These are phyloP conservation scores for Sugiyamaella sp. DNA, from an alignment of 1,139 yeast species.

Conservation along the genomic window DNA sequence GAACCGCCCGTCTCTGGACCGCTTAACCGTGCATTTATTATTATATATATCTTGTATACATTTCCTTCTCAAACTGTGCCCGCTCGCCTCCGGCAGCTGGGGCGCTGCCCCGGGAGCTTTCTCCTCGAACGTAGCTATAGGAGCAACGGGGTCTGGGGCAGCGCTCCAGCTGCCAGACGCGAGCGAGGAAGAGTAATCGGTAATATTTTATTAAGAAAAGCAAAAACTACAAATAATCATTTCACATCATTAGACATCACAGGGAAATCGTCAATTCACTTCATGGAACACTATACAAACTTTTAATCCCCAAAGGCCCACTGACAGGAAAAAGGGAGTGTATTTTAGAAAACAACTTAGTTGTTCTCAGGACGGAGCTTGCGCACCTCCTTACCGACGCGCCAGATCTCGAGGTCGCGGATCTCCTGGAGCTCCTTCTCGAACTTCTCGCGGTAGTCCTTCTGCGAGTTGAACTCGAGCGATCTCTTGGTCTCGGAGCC, in stretches of 20 bases:
- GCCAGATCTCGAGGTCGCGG: conserved; percentile 99
- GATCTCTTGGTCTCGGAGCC: conserved; percentile 99
- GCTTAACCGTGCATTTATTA: conserved; percentile 49
- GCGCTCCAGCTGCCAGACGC: neutral
- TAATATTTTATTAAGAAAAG: neutral
- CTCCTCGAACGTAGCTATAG: neutral
- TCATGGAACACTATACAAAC: conserved; percentile 31
- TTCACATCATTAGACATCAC: conserved; percentile 25
- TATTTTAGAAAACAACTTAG: conserved; percentile 45
- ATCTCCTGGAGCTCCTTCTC: conserved; percentile 91
- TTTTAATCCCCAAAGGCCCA: conserved; percentile 27
- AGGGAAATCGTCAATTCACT: conserved; percentile 28
- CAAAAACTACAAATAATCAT: conserved; percentile 10
- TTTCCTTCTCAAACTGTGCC: no score
- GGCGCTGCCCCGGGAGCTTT: neutral
- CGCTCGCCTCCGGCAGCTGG: conserved; percentile 2
- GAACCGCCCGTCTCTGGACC: conserved; percentile 96
- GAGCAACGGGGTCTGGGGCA: neutral
- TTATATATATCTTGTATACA: conserved; percentile 1
- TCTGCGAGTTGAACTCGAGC: conserved; percentile 95
- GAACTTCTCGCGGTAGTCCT: conserved; percentile 96
- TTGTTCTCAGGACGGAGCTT: conserved; percentile 99
- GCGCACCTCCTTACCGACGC: conserved; percentile 99
- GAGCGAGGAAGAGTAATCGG: neutral
- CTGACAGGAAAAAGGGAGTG: conserved; percentile 22